Evolutionary conservation across 2,329 filamentous ascomycete species (phyloP).

Genomic region (Coniochaeta ligniaria): DNA sequence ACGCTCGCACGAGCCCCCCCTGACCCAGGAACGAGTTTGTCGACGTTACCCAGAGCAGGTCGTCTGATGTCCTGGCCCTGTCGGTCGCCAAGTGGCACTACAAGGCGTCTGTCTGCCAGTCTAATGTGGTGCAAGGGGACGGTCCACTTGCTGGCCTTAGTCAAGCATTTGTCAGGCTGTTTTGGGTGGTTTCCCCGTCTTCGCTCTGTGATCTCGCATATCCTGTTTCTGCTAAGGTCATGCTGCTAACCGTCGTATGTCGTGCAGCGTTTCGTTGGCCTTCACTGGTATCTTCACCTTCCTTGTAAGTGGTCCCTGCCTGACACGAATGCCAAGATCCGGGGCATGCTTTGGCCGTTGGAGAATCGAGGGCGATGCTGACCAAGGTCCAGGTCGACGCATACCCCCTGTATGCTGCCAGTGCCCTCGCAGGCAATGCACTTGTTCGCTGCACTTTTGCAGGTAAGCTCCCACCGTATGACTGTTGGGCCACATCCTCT

Average conservation of each 20-base stretch:
- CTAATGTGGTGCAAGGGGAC: not conserved
- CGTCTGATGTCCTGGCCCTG: conserved; percentile 17
- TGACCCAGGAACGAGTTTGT: not conserved
- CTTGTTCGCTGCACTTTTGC: conserved; percentile 74
- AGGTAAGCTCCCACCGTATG: conserved; percentile 31
- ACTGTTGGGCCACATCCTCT: not conserved
- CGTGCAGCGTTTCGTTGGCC: conserved; percentile 60
- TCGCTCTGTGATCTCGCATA: conserved; percentile 18
- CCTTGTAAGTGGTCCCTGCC: conserved; percentile 50
- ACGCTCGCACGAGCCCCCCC: not conserved
- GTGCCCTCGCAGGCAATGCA: conserved; percentile 75
- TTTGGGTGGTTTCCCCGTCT: conserved; percentile 1
- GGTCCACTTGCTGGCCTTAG: conserved; percentile 11
- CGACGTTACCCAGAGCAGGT: not conserved
- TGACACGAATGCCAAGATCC: not conserved
- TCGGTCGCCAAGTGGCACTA: not conserved
- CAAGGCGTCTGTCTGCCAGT: not conserved
- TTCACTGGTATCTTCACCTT: conserved; percentile 88
- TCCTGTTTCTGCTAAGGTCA: conserved; percentile 14
- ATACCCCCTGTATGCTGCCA: conserved; percentile 68
- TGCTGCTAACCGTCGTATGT: conserved; percentile 22
- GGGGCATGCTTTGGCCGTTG: conserved; percentile 10
- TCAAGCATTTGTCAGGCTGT: conserved; percentile 21
- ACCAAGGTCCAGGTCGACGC: conserved; percentile 52
- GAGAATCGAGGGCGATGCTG: conserved; percentile 11